These are phyloP conservation scores for Somion occarium DNA, from an alignment of 1,284 basidiomycete genomes.

Conservation along the genomic window DNA sequence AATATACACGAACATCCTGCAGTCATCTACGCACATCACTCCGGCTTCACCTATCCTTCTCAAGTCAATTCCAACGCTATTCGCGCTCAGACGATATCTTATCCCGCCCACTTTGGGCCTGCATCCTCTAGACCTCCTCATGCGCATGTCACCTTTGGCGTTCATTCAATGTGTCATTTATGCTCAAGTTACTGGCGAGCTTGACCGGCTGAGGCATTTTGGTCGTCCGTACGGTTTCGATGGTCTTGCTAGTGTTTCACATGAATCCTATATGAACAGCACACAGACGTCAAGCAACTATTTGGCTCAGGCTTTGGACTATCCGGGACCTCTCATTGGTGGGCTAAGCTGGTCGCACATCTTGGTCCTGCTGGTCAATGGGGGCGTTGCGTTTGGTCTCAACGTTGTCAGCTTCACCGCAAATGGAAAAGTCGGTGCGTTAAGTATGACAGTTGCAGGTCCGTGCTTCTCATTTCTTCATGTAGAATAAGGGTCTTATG, in stretches of 20 bases:
- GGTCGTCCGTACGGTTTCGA: neutral
- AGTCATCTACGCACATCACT: slow-evolving; percentile 32
- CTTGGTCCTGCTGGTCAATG: slow-evolving; percentile 68
- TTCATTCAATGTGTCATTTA: slow-evolving; percentile 81
- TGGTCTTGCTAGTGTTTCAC: neutral
- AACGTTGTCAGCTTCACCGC: slow-evolving; percentile 92
- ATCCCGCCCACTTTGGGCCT: slow-evolving; percentile 48
- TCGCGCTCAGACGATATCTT: slow-evolving; percentile 20
- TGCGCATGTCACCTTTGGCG: slow-evolving; percentile 82
- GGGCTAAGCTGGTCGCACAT: slow-evolving; percentile 50
- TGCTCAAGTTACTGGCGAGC: slow-evolving; percentile 76
- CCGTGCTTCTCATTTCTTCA: slow-evolving; percentile 20
- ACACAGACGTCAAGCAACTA: neutral
- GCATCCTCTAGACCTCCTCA: slow-evolving; percentile 83
- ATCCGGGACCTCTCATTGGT: slow-evolving; percentile 16
- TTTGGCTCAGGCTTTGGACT: neutral
- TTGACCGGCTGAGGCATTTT: slow-evolving; percentile 52
- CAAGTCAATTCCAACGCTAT: neutral
- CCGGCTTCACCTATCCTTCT: slow-evolving; percentile 8
- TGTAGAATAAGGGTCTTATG: neutral
- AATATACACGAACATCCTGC: slow-evolving; percentile 82
- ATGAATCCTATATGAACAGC: neutral
- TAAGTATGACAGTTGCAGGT: slow-evolving; percentile 89
- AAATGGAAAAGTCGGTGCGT: slow-evolving; percentile 82
- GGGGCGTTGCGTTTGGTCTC: slow-evolving; percentile 81